A percentile compares a stretch with the other conserved stretches of the same genome.
These are phyloP conservation scores for Exophiala calicioides DNA, from an alignment of 2,329 filamentous ascomycete genomes.

Conservation along the genomic window DNA sequence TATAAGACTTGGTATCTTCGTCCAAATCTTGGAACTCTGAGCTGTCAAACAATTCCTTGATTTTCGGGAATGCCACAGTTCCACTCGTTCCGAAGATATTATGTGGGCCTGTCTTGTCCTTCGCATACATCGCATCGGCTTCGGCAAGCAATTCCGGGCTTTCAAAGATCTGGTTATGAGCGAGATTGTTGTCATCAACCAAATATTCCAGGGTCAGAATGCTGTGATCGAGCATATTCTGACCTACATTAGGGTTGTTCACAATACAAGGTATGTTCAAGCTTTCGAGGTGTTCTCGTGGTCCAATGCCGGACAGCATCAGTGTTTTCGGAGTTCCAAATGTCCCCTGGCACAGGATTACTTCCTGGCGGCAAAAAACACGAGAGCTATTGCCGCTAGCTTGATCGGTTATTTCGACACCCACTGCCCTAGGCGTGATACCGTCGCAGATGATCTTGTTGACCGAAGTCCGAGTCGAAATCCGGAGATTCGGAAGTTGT, in stretches of 20 bases:
- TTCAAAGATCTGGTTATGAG: slow-evolving; percentile 51
- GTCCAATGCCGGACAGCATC: slow-evolving; percentile 53
- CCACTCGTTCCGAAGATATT: slow-evolving; percentile 35
- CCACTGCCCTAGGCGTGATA: slow-evolving; percentile 47
- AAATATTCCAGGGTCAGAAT: too few species aligned
- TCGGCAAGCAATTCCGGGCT: slow-evolving; percentile 44
- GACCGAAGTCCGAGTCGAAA: slow-evolving; percentile 53
- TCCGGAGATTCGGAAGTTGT: slow-evolving; percentile 60
- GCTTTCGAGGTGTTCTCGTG: slow-evolving; percentile 42
- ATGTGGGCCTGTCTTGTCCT: slow-evolving; percentile 43
- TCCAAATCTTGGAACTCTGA: slow-evolving; percentile 56
- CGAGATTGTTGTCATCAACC: too few species aligned
- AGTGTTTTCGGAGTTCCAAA: slow-evolving; percentile 46
- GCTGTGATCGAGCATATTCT: slow-evolving; percentile 50
- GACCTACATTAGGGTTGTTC: slow-evolving; percentile 46
- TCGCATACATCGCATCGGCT: slow-evolving; percentile 52
- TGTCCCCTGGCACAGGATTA: slow-evolving; percentile 44
- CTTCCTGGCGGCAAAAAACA: slow-evolving; percentile 41
- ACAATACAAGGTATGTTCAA: slow-evolving; percentile 46
- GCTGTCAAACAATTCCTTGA: slow-evolving; percentile 41
- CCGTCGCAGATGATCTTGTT: slow-evolving; percentile 51
- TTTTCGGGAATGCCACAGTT: slow-evolving; percentile 45
- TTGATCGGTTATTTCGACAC: too few species aligned
- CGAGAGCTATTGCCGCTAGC: slow-evolving; percentile 42
- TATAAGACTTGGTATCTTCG: slow-evolving; percentile 43